phyloP scores from a whole-genome alignment of 306 rosid genomes.

The Prunus armeniaca region DNA sequence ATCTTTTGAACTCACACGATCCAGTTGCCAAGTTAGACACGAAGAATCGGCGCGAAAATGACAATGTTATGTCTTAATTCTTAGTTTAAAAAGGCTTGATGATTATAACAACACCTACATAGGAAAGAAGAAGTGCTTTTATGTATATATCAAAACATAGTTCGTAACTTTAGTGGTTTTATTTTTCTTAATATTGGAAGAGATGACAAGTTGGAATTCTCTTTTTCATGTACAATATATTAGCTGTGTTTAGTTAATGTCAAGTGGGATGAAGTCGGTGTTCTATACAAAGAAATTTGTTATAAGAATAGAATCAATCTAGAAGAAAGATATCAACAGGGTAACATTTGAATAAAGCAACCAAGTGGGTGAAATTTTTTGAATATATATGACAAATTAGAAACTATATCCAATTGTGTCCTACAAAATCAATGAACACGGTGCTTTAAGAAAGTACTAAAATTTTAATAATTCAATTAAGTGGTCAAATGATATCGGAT shows the following conservation, averaged over 20 bases:
- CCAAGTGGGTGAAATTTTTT: not conserved
- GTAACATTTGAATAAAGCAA: not conserved
- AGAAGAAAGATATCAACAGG: not conserved
- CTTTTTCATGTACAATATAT: not conserved
- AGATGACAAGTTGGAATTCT: no score
- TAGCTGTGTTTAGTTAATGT: not conserved
- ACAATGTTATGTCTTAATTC: not conserved
- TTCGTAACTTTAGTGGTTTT: no score
- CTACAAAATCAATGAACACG: no score
- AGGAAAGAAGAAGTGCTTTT: not conserved
- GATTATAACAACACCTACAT: not conserved
- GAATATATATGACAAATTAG: no score
- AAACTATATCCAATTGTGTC: no score
- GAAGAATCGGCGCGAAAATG: not conserved
- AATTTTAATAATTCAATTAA: no score
- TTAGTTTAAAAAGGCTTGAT: not conserved
- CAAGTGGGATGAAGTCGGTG: conserved; percentile 23
- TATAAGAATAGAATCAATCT: not conserved
- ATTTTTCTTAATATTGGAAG: no score
- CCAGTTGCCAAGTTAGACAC: not conserved
- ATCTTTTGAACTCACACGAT: not conserved
- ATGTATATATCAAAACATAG: no score
- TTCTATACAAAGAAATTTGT: not conserved
- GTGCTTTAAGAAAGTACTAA: no score
- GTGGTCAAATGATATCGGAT: no score